These are phyloP conservation scores for Hyphopichia pseudoburtonii DNA, from an alignment of 1,139 yeast species.

Conservation along the genomic window DNA sequence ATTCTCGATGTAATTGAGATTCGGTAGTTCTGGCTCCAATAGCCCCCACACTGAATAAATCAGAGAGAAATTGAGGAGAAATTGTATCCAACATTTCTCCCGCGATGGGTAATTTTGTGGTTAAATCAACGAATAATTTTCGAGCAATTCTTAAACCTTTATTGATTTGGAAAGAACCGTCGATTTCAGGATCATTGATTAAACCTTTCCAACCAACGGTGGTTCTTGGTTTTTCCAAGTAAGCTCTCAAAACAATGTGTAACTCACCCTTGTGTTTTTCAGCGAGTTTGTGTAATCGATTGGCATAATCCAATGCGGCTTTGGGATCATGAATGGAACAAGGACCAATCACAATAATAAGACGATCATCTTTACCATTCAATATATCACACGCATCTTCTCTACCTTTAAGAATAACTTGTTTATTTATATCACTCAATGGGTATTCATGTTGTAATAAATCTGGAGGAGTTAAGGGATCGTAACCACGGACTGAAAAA, in stretches of 20 bases:
- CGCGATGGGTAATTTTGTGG: constrained; percentile 83
- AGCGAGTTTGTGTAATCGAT: constrained; percentile 61
- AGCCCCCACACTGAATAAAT: constrained; percentile 90
- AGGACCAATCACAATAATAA: constrained; percentile 87
- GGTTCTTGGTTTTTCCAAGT: constrained; percentile 96
- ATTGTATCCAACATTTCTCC: constrained; percentile 98
- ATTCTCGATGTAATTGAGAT: constrained; percentile 95
- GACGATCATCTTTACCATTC: constrained; percentile 73
- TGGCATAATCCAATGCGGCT: constrained; percentile 87
- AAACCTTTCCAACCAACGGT: constrained; percentile 99
- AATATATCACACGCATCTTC: constrained; percentile 71
- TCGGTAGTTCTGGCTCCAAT: constrained; percentile 99
- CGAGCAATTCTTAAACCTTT: constrained; percentile 89
- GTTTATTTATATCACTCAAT: constrained; percentile 58
- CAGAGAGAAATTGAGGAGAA: constrained; percentile 95
- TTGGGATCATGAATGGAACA: constrained; percentile 93
- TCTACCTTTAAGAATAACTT: constrained; percentile 76
- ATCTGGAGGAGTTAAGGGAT: constrained; percentile 88
- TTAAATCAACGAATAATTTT: constrained; percentile 80
- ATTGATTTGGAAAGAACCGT: constrained; percentile 90
- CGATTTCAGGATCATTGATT: constrained; percentile 94
- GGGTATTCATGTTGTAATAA: constrained; percentile 77
- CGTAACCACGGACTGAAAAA: constrained; percentile 60
- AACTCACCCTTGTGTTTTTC: constrained; percentile 73
- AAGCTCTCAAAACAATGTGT: constrained; percentile 91